These are phyloP conservation scores for Neurospora tetrasperma DNA, from an alignment of 495 filamentous ascomycete genomes.

Conservation along the genomic window DNA sequence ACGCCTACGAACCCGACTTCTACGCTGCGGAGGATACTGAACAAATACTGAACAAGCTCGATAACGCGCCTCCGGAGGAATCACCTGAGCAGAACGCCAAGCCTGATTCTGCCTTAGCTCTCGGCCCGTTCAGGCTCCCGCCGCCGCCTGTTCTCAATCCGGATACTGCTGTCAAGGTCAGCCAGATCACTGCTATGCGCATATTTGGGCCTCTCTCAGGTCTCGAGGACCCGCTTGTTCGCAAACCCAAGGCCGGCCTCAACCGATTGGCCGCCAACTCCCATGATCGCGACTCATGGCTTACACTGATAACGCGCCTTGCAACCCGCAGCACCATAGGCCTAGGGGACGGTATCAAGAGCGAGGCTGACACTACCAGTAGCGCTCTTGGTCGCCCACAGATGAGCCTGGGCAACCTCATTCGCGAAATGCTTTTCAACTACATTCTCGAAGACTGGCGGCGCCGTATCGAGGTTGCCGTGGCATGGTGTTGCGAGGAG, in stretches of 20 bases:
- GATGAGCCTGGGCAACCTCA: conserved; percentile 47
- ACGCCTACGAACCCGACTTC: conserved; percentile 84
- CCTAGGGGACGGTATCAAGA: conserved; percentile 48
- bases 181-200: conserved; percentile 57
- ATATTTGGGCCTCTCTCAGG: conserved; percentile 67
- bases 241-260: conserved; percentile 57
- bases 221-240: conserved; percentile 44
- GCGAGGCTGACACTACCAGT: conserved; percentile 28
- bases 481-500: conserved; percentile 91
- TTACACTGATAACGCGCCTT: conserved; percentile 73
- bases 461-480: conserved; percentile 71
- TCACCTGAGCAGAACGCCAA: conserved; percentile 20
- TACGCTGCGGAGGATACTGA: conserved; percentile 60
- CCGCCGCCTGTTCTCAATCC: conserved; percentile 62
- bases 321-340: conserved; percentile 70
- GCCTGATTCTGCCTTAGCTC: conserved; percentile 36
- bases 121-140: conserved; percentile 62
- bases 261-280: conserved; percentile 75
- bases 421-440: conserved; percentile 68
- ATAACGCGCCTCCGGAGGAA: conserved; percentile 48
- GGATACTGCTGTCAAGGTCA: conserved; percentile 55
- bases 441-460: conserved; percentile 90
- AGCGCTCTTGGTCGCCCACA: conserved; percentile 11
- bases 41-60: conserved; percentile 59
- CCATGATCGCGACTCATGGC: conserved; percentile 84